Conservation (phyloP, 345 rosid genomes). For the Dovyalis caffra region DNA sequence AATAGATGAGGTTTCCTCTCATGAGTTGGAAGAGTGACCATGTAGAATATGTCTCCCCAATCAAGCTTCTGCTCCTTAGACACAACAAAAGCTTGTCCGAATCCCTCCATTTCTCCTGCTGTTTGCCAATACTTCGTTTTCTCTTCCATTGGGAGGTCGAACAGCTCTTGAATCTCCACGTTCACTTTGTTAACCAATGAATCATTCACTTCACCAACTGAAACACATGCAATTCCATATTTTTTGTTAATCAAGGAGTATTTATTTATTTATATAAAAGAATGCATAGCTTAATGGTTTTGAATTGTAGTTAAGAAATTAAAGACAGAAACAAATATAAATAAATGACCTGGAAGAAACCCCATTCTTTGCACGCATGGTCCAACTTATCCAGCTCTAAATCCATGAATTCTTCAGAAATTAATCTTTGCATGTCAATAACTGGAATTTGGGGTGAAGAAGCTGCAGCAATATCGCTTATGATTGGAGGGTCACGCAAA, state of each 20-base stretch:
- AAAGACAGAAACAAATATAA: not conserved
- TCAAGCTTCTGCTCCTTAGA: slow-evolving; percentile 16
- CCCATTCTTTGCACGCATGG: not conserved
- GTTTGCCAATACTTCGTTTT: slow-evolving; percentile 17
- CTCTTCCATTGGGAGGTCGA: slow-evolving; percentile 14
- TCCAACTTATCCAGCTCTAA: not conserved
- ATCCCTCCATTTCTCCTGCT: slow-evolving; percentile 15
- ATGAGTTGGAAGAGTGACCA: slow-evolving; percentile 12
- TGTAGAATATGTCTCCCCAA: slow-evolving; percentile 22
- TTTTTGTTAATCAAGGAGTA: not conserved
- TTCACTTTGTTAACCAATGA: slow-evolving; percentile 16
- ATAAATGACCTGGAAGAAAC: not conserved
- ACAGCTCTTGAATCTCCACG: slow-evolving; percentile 9
- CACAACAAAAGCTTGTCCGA: slow-evolving; percentile 14
- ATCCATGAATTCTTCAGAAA: not conserved
- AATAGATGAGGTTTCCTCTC: slow-evolving; percentile 13
- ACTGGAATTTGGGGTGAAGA: not conserved
- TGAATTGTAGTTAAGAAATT: too few species aligned
- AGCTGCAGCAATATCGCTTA: not conserved
- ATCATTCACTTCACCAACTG: slow-evolving; percentile 15
- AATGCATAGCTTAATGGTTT: too few species aligned
- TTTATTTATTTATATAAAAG: too few species aligned
- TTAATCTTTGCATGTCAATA: not conserved
- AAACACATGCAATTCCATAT: too few species aligned
- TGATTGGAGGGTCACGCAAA: not conserved